Evolutionary conservation across 345 rosid genomes (phyloP), one percentile per base, ranked within the genome.

Genomic region (Mercurialis annua): DNA sequence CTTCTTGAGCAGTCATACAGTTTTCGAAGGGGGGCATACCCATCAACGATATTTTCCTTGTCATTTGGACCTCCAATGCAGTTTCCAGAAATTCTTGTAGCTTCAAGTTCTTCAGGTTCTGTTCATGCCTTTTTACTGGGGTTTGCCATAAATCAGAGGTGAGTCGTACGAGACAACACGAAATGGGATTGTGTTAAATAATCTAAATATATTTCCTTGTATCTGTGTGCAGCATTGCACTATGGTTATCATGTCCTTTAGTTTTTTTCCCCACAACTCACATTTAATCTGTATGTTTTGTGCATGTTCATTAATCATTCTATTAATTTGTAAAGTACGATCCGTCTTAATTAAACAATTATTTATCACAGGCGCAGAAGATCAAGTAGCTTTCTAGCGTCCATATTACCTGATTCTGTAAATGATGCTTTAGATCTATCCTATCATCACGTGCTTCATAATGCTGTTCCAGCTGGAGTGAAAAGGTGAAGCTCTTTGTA

Each of bases 71-170:
- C 92, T 62, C 87, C 89, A n/a, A 33, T 63, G 50, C 81, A 83
- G 66, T 83, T 83, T 71, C 98, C 95, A 0, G 88, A 88, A 72
- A 82, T 92, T 76, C 89, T 92, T 66, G 77, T 83, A 29, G 98
- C 97, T 34, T 83, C 87, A 53, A 88, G 98, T 66, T 85, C 93
- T 70, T 87, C 96, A 40, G 98, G 98, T 72, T 83, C 97, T 59
- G 51, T 92, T 74, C 98, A 92, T 77, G 82, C 89, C 54, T 90
- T 92, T 62, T 81, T 84, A 48, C 80, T 83, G 66, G 83, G 77
- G 38, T 78, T 82, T 60, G 88, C 90, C 71, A 64, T 85, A 61
- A 80, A 81, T 76, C 88, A 83, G 73, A 90, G 97, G 98, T 88
- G 66, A 77, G 77, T 50, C 46, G 42, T 33, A 30, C 31, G n/a